Percentiles rank a stretch among this genome's conserved stretches.
Evolutionary conservation across 768 basidiomycete genomes (phyloP).

Genomic region (Trametopsis cervina): DNA sequence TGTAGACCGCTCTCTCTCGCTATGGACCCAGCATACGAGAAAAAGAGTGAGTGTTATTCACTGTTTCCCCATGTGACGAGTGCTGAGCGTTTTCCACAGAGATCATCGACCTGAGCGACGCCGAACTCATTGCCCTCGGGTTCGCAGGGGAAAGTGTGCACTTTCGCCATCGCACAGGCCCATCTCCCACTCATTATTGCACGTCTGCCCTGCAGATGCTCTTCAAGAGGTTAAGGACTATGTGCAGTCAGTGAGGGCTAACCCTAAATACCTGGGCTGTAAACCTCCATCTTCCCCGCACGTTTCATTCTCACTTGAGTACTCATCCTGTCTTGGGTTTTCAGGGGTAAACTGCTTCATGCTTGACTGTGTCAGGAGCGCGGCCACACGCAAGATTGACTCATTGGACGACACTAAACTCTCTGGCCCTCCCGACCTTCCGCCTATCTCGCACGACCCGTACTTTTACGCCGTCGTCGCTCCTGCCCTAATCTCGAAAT

Average conservation of each 20-base stretch:
- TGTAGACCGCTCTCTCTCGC: slow-evolving; percentile 1
- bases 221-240: slow-evolving; percentile 9
- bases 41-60: slow-evolving; percentile 24
- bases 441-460: no score
- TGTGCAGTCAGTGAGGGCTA: slow-evolving; percentile 19
- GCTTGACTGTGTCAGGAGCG: slow-evolving; percentile 24
- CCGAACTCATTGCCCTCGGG: slow-evolving; percentile 11
- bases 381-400: no score
- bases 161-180: slow-evolving; percentile 13
- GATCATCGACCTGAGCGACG: slow-evolving; percentile 20
- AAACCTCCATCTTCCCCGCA: slow-evolving; percentile 17
- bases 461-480: no score
- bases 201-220: slow-evolving; percentile 20
- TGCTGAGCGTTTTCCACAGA: slow-evolving; percentile 24
- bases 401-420: no score
- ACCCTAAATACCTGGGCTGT: slow-evolving; percentile 18
- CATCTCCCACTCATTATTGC: slow-evolving; percentile 15
- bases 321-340: slow-evolving; percentile 17
- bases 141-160: slow-evolving; percentile 17
- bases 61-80: slow-evolving; percentile 22
- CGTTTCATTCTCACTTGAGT: slow-evolving; percentile 18
- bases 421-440: no score
- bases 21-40: slow-evolving; percentile 16
- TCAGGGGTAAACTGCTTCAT: slow-evolving; percentile 25
- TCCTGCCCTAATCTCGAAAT: slow-evolving; percentile 18